phyloP scores from a whole-genome alignment of 2,329 filamentous ascomycete species.

The Didymosphaeria variabile region DNA sequence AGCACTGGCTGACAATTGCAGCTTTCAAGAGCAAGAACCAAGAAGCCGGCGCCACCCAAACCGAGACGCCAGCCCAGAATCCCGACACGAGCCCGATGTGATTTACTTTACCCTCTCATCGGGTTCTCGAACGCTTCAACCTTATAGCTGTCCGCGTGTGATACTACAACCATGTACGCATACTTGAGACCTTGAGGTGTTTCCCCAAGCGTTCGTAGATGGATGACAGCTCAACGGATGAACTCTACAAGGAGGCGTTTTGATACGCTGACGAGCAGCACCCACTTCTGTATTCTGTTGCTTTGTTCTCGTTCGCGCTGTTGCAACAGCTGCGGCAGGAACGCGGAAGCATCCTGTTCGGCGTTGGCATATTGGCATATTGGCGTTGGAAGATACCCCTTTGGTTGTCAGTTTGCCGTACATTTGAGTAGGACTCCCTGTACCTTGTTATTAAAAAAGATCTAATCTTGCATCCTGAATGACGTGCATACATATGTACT shows the following conservation, averaged over 20 bases:
- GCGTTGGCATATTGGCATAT: conserved; percentile 8
- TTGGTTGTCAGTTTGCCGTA: conserved; percentile 6
- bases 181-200: background rate
- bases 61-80: conserved; percentile 22
- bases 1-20: conserved; percentile 29
- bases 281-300: background rate
- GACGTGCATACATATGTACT: background rate
- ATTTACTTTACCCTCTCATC: background rate
- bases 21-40: conserved; percentile 52
- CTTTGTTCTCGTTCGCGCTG: background rate
- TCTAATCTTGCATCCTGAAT: background rate
- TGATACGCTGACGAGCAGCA: background rate
- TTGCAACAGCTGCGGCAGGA: background rate
- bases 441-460: background rate
- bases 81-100: conserved; percentile 33
- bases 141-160: background rate
- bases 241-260: background rate
- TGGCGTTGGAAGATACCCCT: conserved; percentile 40
- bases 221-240: background rate
- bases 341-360: conserved; percentile 8
- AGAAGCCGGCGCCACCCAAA: conserved; percentile 34
- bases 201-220: background rate
- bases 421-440: background rate
- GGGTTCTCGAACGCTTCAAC: background rate
- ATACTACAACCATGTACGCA: too few relatives aligned